A percentile compares a stretch with the other conserved stretches of the same genome.
phyloP scores from a whole-genome alignment of 805 yeast species.

The Hanseniaspora singularis region DNA sequence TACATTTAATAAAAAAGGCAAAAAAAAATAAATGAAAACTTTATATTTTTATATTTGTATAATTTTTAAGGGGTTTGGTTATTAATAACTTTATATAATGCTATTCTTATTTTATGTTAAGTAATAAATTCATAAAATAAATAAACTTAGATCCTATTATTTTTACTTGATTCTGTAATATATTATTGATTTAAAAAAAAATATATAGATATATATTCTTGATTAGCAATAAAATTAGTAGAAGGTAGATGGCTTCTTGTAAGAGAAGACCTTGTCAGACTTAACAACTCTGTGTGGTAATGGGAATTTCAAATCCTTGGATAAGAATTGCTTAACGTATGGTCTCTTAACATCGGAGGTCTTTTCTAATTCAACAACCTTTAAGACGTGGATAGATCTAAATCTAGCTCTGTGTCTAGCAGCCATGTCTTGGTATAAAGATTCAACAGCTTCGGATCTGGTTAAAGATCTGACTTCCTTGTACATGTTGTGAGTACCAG shows the following conservation, averaged over 20 bases:
- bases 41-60: too few species aligned
- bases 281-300: constrained; percentile 98
- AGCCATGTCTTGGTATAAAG: constrained; percentile 99
- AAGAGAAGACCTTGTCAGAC: constrained; percentile 74
- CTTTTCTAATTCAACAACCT: constrained; percentile 98
- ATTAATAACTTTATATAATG: too few species aligned
- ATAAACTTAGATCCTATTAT: background rate
- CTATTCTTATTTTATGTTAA: too few species aligned
- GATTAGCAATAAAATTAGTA: constrained; percentile 43
- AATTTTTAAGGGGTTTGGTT: too few species aligned
- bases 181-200: constrained; percentile 11
- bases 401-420: constrained; percentile 99
- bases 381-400: constrained; percentile 97
- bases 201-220: constrained; percentile 10
- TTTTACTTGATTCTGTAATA: constrained; percentile 12
- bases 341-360: constrained; percentile 98
- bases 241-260: constrained; percentile 94
- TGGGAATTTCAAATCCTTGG: constrained; percentile 97
- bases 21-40: too few species aligned
- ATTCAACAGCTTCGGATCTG: constrained; percentile 97
- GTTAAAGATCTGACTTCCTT: constrained; percentile 99
- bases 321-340: constrained; percentile 92
- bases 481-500: constrained; percentile 99
- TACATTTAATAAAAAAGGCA: too few species aligned
- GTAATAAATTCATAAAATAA: too few species aligned